Base-by-base conservation (phyloP, 495 filamentous ascomycete genomes). In the Durotheca rogersii region DNA sequence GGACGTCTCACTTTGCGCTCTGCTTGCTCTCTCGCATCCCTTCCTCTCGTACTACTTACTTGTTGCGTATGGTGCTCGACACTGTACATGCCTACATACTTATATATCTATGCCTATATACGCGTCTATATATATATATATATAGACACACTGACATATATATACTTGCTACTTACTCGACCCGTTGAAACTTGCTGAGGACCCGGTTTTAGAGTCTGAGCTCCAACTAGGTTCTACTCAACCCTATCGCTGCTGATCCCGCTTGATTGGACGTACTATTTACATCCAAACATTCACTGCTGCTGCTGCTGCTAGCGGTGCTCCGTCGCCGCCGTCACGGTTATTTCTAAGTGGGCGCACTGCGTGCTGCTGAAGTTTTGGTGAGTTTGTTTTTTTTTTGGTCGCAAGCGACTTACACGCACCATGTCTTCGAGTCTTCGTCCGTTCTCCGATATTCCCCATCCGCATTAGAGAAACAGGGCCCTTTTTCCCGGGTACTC, bases 401-500 rank as follows among this genome's bases (percentile, higher is more conserved):
- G 41, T 59, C 36, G 44, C 43, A 39, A 47, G 23, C 49, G 49
- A 59, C 56, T 59, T 59, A 53, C 56, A 59, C 56, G 9, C 23
- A 27, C 23, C n/a, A n/a, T n/a, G n/a, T n/a, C n/a, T n/a, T n/a
- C n/a, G n/a, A n/a, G n/a, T n/a, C n/a, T n/a, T n/a, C n/a, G n/a
- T n/a, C n/a, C n/a, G n/a, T n/a, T 50, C 25, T 51, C 50, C 45
- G 56, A 58, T 52, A 59, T 30, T 59, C 50, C 23, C 49, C 56
- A 59, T 59, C 40, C 23, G 44, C 56, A 59, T 59, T 35, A 9
- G 9, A 25, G 38, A 59, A 50, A 45, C 56, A 50, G 56, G 56
- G 55, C 50, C 46, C 53, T 59, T 59, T 59, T 50, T 50, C 56
- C 49, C 49, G 53, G 49, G 53, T 43, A 59, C 40, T 59, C 35